phyloP scores from a whole-genome alignment of 169 alveolate species.

The Plasmodium chabaudi region DNA sequence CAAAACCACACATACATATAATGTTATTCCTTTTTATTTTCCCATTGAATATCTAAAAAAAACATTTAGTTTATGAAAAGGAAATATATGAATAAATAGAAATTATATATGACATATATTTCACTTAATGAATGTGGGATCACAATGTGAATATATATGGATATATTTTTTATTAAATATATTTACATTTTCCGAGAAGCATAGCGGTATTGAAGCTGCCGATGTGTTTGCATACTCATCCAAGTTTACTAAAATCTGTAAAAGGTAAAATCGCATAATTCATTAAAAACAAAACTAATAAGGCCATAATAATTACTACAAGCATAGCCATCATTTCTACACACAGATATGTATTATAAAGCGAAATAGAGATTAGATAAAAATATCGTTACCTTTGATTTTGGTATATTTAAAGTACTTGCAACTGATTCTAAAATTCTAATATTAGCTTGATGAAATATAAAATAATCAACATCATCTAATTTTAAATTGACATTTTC shows the following conservation, averaged over 20 bases:
- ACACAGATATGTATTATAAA: not conserved
- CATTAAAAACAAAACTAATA: not conserved
- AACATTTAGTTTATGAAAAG: not conserved
- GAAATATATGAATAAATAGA: not conserved
- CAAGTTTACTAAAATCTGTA: slow-evolving; percentile 79
- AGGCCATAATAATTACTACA: no score
- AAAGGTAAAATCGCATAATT: not conserved
- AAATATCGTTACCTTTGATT: slow-evolving; percentile 65
- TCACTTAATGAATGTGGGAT: not conserved
- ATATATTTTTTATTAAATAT: slow-evolving; percentile 6
- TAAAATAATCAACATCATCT: slow-evolving; percentile 80
- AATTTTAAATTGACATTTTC: slow-evolving; percentile 67
- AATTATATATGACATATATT: not conserved
- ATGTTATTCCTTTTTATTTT: slow-evolving; percentile 78
- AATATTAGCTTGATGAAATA: slow-evolving; percentile 84
- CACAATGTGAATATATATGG: not conserved
- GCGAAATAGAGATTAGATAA: not conserved
- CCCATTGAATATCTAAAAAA: slow-evolving; percentile 71
- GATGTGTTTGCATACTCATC: slow-evolving; percentile 83
- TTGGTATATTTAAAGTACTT: slow-evolving; percentile 72
- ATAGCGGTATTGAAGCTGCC: slow-evolving; percentile 84
- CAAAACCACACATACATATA: slow-evolving; percentile 83
- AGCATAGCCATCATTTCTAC: no score
- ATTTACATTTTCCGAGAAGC: slow-evolving; percentile 80
- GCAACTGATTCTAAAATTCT: slow-evolving; percentile 84